Conservation (phyloP, 352 stramenopile genomes). For the Pythium folliculosum region DNA sequence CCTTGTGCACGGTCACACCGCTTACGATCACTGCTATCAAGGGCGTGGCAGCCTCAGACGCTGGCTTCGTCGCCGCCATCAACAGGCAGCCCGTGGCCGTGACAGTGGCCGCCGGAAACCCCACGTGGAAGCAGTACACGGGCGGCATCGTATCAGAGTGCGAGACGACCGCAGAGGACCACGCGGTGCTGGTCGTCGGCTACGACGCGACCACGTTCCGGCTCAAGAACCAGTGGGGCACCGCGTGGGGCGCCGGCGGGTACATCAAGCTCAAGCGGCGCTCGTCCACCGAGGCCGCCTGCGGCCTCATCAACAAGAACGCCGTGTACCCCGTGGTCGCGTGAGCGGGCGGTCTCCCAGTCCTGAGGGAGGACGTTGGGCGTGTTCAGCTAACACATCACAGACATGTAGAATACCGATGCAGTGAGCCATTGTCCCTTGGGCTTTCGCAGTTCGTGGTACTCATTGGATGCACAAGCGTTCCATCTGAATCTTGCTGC, state of each 20-base stretch:
- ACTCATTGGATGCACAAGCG: too few species aligned
- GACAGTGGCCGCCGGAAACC: conserved; percentile 93
- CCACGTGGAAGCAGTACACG: conserved; percentile 98
- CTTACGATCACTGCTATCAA: conserved; percentile 42
- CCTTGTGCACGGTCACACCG: conserved; percentile 33
- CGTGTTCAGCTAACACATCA: too few species aligned
- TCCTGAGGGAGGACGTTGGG: too few species aligned
- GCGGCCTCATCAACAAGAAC: conserved; percentile 16
- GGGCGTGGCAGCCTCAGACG: conserved; percentile 64
- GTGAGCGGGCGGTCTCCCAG: not conserved
- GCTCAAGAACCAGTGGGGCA: conserved; percentile 98
- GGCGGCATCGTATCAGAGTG: conserved; percentile 69
- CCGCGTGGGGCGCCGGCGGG: conserved; percentile 89
- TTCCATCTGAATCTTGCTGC: too few species aligned
- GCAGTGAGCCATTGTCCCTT: too few species aligned
- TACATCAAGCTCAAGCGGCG: conserved; percentile 89
- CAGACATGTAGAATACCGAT: too few species aligned
- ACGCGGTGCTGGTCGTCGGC: conserved; percentile 97
- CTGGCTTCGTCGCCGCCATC: conserved; percentile 83
- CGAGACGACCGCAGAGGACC: conserved; percentile 45
- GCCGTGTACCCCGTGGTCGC: conserved; percentile 13
- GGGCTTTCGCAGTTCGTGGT: too few species aligned
- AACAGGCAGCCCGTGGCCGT: conserved; percentile 91
- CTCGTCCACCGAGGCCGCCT: not conserved
- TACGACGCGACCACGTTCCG: conserved; percentile 90